These are phyloP conservation scores for Chloropicon primus DNA, from an alignment of 139 green algal genomes.

Conservation along the genomic window DNA sequence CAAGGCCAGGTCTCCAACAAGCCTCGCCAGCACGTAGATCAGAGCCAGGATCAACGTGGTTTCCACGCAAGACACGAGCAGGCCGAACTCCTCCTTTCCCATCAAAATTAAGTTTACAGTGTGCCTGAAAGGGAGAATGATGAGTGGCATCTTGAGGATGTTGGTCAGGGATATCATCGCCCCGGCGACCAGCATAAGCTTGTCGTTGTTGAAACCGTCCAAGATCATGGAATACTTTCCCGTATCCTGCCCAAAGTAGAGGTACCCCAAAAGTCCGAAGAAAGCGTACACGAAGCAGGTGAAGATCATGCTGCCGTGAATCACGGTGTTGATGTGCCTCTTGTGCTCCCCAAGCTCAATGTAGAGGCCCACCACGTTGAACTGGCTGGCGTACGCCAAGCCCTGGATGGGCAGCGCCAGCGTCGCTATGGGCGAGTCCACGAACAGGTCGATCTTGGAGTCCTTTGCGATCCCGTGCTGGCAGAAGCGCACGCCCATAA, in stretches of 20 bases:
- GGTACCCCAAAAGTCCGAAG: background rate
- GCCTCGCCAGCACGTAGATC: background rate
- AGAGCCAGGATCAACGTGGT: background rate
- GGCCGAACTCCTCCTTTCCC: background rate
- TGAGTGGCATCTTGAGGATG: background rate
- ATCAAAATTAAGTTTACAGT: background rate
- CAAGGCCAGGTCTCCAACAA: background rate
- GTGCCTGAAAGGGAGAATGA: background rate
- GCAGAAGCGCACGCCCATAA: background rate
- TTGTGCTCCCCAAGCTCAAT: background rate
- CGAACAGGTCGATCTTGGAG: background rate
- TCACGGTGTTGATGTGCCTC: background rate
- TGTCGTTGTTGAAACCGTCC: background rate
- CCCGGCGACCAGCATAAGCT: background rate
- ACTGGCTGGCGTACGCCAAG: background rate
- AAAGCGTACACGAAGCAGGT: background rate
- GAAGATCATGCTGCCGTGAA: background rate
- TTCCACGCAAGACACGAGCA: background rate
- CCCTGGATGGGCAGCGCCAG: background rate
- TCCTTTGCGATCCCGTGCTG: background rate
- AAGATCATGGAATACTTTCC: background rate
- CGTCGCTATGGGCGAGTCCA: background rate
- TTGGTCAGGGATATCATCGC: background rate
- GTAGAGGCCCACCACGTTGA: background rate
- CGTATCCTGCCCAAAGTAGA: background rate